Conservation (phyloP, 768 basidiomycete species). For the Phylloporus sp. region DNA sequence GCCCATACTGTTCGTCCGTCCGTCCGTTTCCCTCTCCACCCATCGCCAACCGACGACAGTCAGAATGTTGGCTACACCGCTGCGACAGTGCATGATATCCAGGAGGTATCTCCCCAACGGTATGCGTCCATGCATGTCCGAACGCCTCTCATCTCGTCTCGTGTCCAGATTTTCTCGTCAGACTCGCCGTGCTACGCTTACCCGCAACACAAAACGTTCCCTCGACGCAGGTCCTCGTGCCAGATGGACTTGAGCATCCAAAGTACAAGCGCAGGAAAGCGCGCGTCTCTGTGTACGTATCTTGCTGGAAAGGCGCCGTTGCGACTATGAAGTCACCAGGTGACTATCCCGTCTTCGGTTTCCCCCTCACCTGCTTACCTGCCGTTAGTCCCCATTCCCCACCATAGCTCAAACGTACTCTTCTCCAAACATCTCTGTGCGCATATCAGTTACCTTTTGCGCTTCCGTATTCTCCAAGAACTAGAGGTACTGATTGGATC, state of each 20-base stretch:
- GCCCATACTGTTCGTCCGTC: slow-evolving; percentile 59
- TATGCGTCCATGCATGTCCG: slow-evolving; percentile 23
- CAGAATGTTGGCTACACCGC: slow-evolving; percentile 63
- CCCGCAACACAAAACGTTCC: slow-evolving; percentile 30
- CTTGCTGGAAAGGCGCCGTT: slow-evolving; percentile 55
- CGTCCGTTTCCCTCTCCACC: neutral
- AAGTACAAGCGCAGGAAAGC: slow-evolving; percentile 47
- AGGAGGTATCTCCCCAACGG: slow-evolving; percentile 53
- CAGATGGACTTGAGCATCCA: slow-evolving; percentile 64
- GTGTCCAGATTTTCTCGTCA: slow-evolving; percentile 58
- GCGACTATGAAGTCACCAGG: slow-evolving; percentile 34
- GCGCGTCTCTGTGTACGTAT: slow-evolving; percentile 47
- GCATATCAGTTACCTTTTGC: slow-evolving; percentile 63
- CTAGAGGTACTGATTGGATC: slow-evolving; percentile 50
- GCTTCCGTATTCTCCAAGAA: slow-evolving; percentile 72
- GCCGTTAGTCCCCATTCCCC: slow-evolving; percentile 18
- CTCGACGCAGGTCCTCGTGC: slow-evolving; percentile 32
- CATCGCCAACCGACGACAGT: slow-evolving; percentile 36
- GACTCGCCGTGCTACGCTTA: slow-evolving; percentile 47
- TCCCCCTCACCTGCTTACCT: slow-evolving; percentile 6
- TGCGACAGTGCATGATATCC: slow-evolving; percentile 53
- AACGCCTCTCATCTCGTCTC: slow-evolving; percentile 1
- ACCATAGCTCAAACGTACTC: slow-evolving; percentile 26
- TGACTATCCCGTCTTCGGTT: slow-evolving; percentile 13
- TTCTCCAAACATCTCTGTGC: slow-evolving; percentile 43